Percentiles rank a stretch among this genome's conserved stretches.
Evolutionary conservation across 148 eudicot genomes (phyloP).

Genomic region (Rhododendron henanense): DNA sequence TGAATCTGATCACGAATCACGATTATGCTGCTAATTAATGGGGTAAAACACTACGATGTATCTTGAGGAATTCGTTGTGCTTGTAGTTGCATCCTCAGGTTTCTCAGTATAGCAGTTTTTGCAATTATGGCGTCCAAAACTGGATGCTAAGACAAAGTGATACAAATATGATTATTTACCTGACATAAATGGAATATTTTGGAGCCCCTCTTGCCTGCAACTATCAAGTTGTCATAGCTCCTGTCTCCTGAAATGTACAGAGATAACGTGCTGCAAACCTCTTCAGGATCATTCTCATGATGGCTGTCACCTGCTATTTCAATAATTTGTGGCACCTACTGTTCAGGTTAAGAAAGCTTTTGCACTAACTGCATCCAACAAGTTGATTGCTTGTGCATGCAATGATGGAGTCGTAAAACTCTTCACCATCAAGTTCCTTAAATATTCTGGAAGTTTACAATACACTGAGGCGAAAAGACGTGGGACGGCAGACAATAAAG

Average conservation of each 20-base stretch:
- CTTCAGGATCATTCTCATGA: background rate
- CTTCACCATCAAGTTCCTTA: conserved; percentile 27
- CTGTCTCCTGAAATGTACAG: background rate
- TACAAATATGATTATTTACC: background rate
- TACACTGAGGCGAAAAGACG: conserved; percentile 27
- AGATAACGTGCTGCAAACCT: background rate
- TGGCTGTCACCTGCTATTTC: background rate
- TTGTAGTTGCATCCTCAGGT: background rate
- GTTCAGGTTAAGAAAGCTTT: conserved; percentile 51
- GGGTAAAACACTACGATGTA: background rate
- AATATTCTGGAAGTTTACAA: conserved; percentile 39
- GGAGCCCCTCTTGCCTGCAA: background rate
- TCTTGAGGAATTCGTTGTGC: background rate
- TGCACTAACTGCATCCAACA: conserved; percentile 42
- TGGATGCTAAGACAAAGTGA: background rate
- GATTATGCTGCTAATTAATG: background rate
- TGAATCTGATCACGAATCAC: background rate
- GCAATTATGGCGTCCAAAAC: background rate
- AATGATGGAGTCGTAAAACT: conserved; percentile 52
- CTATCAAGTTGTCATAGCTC: background rate
- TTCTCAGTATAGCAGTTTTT: background rate
- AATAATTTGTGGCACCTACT: conserved; percentile 2
- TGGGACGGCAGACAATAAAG: conserved; percentile 11
- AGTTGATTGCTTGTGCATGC: conserved; percentile 65
- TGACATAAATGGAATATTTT: background rate